A percentile compares a stretch with the other conserved stretches of the same genome.
phyloP scores from a whole-genome alignment of 441 rosid species.

The Euphorbia celastroides region DNA sequence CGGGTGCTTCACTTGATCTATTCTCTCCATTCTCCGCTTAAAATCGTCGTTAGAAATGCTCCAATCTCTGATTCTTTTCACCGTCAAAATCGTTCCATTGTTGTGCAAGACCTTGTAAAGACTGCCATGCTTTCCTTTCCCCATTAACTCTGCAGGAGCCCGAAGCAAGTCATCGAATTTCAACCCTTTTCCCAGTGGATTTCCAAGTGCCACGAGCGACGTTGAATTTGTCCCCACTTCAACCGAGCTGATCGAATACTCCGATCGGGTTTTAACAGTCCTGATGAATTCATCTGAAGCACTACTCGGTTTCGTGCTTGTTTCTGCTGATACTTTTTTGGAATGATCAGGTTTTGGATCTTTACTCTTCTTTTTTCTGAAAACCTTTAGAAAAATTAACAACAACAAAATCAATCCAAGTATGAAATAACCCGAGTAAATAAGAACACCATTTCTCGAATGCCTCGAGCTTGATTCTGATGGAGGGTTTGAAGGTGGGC shows the following conservation, averaged over 20 bases:
- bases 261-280: slow-evolving; percentile 29
- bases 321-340: slow-evolving; percentile 8
- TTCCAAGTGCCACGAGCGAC: slow-evolving; percentile 36
- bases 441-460: slow-evolving; percentile 25
- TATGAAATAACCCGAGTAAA: slow-evolving; percentile 43
- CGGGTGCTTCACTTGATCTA: slow-evolving; percentile 40
- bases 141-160: slow-evolving; percentile 55
- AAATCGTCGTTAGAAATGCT: slow-evolving; percentile 34
- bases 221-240: slow-evolving; percentile 31
- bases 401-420: slow-evolving; percentile 28
- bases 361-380: slow-evolving; percentile 23
- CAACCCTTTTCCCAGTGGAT: slow-evolving; percentile 32
- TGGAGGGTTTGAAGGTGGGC: slow-evolving; percentile 33
- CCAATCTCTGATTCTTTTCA: slow-evolving; percentile 48
- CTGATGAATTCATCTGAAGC: slow-evolving; percentile 27
- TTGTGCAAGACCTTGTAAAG: slow-evolving; percentile 45
- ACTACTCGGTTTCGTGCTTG: slow-evolving; percentile 16
- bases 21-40: slow-evolving; percentile 38
- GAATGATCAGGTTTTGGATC: slow-evolving; percentile 1
- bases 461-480: slow-evolving; percentile 14
- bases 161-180: slow-evolving; percentile 53
- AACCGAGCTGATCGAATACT: slow-evolving; percentile 43
- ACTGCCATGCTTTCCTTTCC: slow-evolving; percentile 58
- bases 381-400: slow-evolving; percentile 24
- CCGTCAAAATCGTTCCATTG: slow-evolving; percentile 33